Percentiles rank a stretch among this genome's conserved stretches.
These are phyloP conservation scores for Lactarius tabidus DNA, from an alignment of 768 basidiomycete species.

Conservation along the genomic window DNA sequence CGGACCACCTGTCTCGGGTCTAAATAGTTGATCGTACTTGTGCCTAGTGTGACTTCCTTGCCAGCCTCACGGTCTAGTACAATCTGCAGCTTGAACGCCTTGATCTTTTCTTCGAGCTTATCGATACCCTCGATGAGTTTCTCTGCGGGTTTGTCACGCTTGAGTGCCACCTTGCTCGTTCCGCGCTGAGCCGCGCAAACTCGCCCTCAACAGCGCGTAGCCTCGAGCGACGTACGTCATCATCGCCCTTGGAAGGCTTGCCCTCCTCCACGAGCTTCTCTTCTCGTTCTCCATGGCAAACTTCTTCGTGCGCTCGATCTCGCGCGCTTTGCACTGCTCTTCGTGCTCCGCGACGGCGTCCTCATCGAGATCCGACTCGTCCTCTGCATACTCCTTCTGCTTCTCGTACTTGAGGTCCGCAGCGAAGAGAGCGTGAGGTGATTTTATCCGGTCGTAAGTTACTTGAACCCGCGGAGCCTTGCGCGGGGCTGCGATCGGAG, in stretches of 20 bases:
- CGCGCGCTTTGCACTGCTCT: constrained; percentile 67
- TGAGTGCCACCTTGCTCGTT: constrained; percentile 59
- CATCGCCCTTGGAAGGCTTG: constrained; percentile 46
- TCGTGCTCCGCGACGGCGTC: constrained; percentile 85
- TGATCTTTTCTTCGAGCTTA: constrained; percentile 84
- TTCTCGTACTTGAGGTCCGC: constrained; percentile 80
- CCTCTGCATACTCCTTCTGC: constrained; percentile 66
- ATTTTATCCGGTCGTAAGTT: constrained; percentile 90
- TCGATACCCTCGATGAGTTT: constrained; percentile 77
- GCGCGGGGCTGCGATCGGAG: constrained; percentile 56
- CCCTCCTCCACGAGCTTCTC: constrained; percentile 62
- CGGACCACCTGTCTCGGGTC: constrained; percentile 61
- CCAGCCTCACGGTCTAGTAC: constrained; percentile 91
- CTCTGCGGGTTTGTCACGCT: constrained; percentile 65
- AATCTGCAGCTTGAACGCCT: constrained; percentile 82
- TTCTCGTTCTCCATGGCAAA: constrained; percentile 91
- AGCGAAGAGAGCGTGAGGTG: constrained; percentile 81
- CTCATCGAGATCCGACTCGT: constrained; percentile 93
- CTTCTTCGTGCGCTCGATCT: constrained; percentile 89
- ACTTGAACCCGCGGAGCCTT: constrained; percentile 78
- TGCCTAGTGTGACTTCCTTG: constrained; percentile 89
- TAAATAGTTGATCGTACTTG: constrained; percentile 98
- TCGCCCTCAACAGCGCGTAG: constrained; percentile 71
- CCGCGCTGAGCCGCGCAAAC: constrained; percentile 77
- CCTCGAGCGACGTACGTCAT: constrained; percentile 63